Evolutionary conservation across 1,284 basidiomycete genomes (phyloP).

Genomic region (Pterula multifida): DNA sequence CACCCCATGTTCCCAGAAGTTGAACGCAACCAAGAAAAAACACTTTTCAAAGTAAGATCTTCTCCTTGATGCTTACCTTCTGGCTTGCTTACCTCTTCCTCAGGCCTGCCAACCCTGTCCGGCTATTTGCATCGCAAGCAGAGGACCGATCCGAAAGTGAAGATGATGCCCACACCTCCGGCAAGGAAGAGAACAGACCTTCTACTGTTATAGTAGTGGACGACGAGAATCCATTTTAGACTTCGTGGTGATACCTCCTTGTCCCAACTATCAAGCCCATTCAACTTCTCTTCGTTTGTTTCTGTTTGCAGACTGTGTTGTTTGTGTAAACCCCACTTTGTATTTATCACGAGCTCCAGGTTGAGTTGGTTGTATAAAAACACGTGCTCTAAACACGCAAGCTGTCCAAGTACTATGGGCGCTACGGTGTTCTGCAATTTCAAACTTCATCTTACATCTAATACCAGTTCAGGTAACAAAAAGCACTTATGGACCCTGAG

Average conservation of each 20-base stretch:
- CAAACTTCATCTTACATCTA: too few relatives aligned
- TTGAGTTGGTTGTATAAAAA: background rate
- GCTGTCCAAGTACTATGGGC: too few relatives aligned
- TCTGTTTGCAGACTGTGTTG: conserved; percentile 3
- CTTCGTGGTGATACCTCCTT: background rate
- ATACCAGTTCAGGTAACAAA: too few relatives aligned
- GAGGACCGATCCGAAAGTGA: conserved; percentile 29
- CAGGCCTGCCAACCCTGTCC: conserved; percentile 36
- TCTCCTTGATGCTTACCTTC: background rate
- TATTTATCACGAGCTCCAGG: background rate
- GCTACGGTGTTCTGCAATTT: too few relatives aligned
- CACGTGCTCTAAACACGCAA: background rate
- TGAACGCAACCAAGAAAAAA: conserved; percentile 82
- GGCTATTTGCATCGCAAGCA: conserved; percentile 41
- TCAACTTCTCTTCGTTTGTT: conserved; percentile 1
- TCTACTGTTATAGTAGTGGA: conserved; percentile 18
- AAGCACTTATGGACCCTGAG: too few relatives aligned
- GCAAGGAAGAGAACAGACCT: conserved; percentile 19
- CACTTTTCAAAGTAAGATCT: conserved; percentile 68
- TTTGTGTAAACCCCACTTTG: conserved; percentile 2
- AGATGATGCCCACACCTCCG: conserved; percentile 13
- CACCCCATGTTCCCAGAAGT: conserved; percentile 85
- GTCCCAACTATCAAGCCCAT: background rate
- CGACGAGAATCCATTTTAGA: conserved; percentile 53
- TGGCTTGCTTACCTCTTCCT: conserved; percentile 9